Percentiles rank a stretch among this genome's conserved stretches.
These are phyloP conservation scores for Serendipita vermifera DNA, from an alignment of 768 basidiomycete species.

Conservation along the genomic window DNA sequence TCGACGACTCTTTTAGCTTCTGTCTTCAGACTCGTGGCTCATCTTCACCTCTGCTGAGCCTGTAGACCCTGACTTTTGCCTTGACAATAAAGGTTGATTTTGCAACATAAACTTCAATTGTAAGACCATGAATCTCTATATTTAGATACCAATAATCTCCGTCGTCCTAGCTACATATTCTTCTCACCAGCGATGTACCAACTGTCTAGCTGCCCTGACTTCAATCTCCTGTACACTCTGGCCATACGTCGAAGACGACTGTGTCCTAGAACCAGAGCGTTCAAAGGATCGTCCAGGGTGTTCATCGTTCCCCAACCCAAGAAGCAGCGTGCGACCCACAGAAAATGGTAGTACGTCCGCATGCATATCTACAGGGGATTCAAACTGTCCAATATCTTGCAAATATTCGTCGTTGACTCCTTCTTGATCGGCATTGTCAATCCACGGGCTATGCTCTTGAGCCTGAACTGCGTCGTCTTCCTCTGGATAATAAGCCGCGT, in stretches of 20 bases:
- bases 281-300: too few species aligned
- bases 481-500: neutral
- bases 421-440: too few species aligned
- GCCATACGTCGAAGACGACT: neutral
- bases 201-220: neutral
- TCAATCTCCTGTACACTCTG: slow-evolving; percentile 10
- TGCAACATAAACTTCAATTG: too few species aligned
- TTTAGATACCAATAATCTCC: too few species aligned
- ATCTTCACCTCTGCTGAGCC: neutral
- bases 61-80: neutral
- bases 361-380: neutral
- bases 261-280: too few species aligned
- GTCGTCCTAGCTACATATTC: too few species aligned
- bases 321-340: neutral
- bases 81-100: neutral
- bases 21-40: neutral
- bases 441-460: too few species aligned
- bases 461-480: neutral
- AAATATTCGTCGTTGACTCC: too few species aligned
- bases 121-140: too few species aligned
- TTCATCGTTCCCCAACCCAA: neutral
- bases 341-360: neutral
- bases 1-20: neutral
- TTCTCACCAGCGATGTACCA: neutral
- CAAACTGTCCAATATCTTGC: too few species aligned